These are phyloP conservation scores for Aegilops tauschii DNA, from an alignment of 176 grass and related monocot genomes.

Conservation along the genomic window DNA sequence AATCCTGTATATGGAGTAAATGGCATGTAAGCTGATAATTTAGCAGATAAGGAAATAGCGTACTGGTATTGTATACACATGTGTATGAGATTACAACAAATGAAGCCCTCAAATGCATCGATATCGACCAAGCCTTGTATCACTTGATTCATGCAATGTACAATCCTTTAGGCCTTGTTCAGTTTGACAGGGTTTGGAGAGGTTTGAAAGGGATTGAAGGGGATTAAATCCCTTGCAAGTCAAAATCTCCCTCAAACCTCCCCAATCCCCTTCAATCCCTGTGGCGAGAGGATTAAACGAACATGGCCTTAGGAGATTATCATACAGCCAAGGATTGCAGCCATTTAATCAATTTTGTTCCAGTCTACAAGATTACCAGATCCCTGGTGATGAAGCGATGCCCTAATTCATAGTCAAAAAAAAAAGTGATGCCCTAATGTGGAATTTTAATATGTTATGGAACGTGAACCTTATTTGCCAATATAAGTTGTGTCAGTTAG, in stretches of 20 bases:
- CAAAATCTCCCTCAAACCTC: too few species aligned
- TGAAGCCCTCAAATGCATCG: constrained; percentile 7
- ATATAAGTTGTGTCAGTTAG: not conserved
- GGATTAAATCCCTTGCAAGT: too few species aligned
- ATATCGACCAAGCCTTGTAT: not conserved
- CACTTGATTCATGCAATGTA: not conserved
- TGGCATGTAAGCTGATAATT: not conserved
- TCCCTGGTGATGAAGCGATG: not conserved
- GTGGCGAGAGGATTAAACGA: too few species aligned
- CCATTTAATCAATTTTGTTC: constrained; percentile 4
- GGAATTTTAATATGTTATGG: constrained; percentile 11
- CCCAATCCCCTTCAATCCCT: too few species aligned
- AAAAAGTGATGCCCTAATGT: not conserved
- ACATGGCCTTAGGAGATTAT: not conserved
- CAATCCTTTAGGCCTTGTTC: not conserved
- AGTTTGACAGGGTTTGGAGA: too few species aligned
- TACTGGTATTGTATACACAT: not conserved
- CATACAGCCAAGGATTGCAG: constrained; percentile 11
- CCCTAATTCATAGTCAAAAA: not conserved
- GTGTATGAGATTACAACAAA: constrained; percentile 15
- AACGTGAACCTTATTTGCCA: not conserved
- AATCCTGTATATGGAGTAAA: constrained; percentile 45
- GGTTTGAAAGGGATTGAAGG: too few species aligned
- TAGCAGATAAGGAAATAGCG: constrained; percentile 2
- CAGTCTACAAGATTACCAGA: not conserved